Evolutionary conservation across 2,329 filamentous ascomycete genomes (phyloP), one percentile per base, ranked within the genome.

Genomic region (Fusarium verrucosum): DNA sequence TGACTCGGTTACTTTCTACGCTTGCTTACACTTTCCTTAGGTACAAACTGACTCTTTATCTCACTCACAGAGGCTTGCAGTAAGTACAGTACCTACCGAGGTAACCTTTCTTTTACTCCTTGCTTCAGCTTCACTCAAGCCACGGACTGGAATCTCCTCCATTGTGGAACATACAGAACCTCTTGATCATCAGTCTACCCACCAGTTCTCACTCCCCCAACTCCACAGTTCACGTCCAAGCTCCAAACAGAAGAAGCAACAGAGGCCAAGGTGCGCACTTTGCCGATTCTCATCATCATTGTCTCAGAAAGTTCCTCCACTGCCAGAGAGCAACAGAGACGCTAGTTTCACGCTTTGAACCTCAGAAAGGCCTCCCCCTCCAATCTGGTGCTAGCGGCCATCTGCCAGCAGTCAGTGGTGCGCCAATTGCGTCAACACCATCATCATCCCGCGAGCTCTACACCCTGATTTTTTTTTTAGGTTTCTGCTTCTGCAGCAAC

Each of bases 391-490:
- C 26, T 66, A 68, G 64, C 60, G 36, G 45, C 42, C 40, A 40
- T 43, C 61, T 57, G 50, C 36, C 59, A 64, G 52, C 58, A 50
- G 63, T 53, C 53, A 54, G 49, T 59, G 58, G 64, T 66, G 60
- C 66, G 56, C 61, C 66, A 58, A 72, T 72, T 72, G 70, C 70
- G 70, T 72, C 70, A 72, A 72, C 69, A 72, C 68, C 66, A 66
- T 63, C 66, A 66, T 63, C 56, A 63, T 63, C 64, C 60, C 33
- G 44, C 35, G 54, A 68, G 53, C 63, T 58, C 38, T 58, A 50
- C 66, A 58, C 54, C 58, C 56, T 62, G 59, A 57, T 62, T 58
- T 61, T 70, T 50, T 51, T 41, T 70, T 50, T 51, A 33, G 42
- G 20, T 52, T 32, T 33, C 16, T 38, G 42, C 32, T 38, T 51